phyloP scores from a whole-genome alignment of 768 basidiomycete species.

The Psilocybe subaeruginosa region DNA sequence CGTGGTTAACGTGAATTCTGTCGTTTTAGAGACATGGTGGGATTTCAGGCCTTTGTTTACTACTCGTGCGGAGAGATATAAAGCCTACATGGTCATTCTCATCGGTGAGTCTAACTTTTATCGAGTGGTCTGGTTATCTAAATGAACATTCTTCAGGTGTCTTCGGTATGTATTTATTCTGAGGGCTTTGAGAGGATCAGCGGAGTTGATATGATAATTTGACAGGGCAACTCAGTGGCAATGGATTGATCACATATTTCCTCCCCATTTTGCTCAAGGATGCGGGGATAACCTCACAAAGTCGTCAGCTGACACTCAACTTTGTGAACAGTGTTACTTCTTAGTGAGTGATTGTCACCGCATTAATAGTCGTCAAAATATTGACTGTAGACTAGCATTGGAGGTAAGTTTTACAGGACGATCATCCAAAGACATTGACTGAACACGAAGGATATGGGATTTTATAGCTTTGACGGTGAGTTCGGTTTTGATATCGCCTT shows the following conservation, averaged over 20 bases:
- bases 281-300: conserved; percentile 21
- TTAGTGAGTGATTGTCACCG: conserved; percentile 7
- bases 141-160: conserved; percentile 5
- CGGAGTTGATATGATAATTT: conserved; percentile 13
- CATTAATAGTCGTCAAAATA: conserved; percentile 18
- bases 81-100: conserved; percentile 53
- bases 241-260: conserved; percentile 54
- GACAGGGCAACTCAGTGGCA: conserved; percentile 49
- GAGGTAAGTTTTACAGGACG: conserved; percentile 29
- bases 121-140: background rate
- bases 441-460: conserved; percentile 1
- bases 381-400: conserved; percentile 27
- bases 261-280: conserved; percentile 43
- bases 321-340: conserved; percentile 24
- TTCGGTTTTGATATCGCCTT: background rate
- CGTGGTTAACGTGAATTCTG: background rate
- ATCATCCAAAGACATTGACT: background rate
- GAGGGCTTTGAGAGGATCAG: background rate
- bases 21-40: conserved; percentile 48
- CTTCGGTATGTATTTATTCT: conserved; percentile 6
- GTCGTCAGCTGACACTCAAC: conserved; percentile 21
- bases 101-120: conserved; percentile 35
- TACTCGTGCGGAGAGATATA: conserved; percentile 46
- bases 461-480: conserved; percentile 32
- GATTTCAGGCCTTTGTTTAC: conserved; percentile 56